A percentile compares a stretch with the other conserved stretches of the same genome.
Conservation (phyloP, 140 eudicot genomes). For the Cichorium intybus region DNA sequence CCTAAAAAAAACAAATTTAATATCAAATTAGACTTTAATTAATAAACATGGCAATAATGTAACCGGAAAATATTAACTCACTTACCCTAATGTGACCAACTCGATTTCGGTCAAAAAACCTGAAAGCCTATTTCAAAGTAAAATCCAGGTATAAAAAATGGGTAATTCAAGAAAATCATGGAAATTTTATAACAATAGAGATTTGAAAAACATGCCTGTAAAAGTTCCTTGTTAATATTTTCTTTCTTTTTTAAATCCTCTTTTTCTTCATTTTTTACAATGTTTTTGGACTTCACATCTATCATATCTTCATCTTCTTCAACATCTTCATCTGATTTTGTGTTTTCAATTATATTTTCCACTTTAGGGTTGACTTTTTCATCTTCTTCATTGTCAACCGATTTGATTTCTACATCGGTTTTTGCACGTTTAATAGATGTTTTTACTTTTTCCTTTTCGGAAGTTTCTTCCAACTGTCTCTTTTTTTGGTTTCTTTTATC, state of each 20-base stretch:
- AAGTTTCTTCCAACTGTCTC: slow-evolving; percentile 57
- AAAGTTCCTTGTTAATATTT: slow-evolving; percentile 59
- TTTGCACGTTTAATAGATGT: slow-evolving; percentile 51
- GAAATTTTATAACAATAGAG: neutral
- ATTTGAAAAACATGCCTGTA: slow-evolving; percentile 50
- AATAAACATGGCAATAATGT: slow-evolving; percentile 5
- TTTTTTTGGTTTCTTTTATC: slow-evolving; percentile 63
- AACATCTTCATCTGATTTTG: slow-evolving; percentile 31
- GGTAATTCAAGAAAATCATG: neutral
- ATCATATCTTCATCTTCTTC: slow-evolving; percentile 63
- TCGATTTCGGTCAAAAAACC: slow-evolving; percentile 90
- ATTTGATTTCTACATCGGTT: slow-evolving; percentile 35
- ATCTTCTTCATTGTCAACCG: slow-evolving; percentile 42
- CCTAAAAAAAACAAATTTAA: slow-evolving; percentile 34
- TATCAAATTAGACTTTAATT: neutral
- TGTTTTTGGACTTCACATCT: slow-evolving; percentile 31
- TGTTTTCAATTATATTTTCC: slow-evolving; percentile 34
- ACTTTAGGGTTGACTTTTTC: slow-evolving; percentile 30
- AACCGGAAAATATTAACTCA: neutral
- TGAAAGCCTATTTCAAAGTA: slow-evolving; percentile 64
- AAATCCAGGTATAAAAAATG: neutral
- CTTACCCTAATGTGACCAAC: slow-evolving; percentile 82
- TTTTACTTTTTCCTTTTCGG: slow-evolving; percentile 47
- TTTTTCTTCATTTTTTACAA: slow-evolving; percentile 20
- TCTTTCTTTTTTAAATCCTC: slow-evolving; percentile 41